A percentile compares a stretch with the other conserved stretches of the same genome.
These are phyloP conservation scores for Veloboletus limbatus DNA, from an alignment of 1,284 basidiomycete genomes.

Conservation along the genomic window DNA sequence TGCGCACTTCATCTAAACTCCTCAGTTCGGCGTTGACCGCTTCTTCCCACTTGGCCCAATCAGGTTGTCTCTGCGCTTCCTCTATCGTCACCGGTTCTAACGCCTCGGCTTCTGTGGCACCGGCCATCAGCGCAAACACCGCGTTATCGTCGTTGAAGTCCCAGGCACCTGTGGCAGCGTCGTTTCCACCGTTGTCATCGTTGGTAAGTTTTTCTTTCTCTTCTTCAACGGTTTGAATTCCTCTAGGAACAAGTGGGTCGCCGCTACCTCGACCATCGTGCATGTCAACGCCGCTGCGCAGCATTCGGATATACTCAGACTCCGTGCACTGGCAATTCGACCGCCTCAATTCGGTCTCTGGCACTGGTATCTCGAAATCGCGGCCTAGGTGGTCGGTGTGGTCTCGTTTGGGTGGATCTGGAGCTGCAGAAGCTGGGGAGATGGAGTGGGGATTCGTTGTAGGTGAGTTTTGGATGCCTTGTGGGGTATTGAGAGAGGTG, in stretches of 20 bases:
- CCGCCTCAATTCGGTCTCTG: not conserved
- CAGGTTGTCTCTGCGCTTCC: not conserved
- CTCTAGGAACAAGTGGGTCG: no score
- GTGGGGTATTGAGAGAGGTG: no score
- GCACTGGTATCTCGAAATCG: no score
- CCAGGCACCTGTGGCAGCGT: not conserved
- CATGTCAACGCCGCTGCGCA: not conserved
- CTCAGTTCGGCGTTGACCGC: not conserved
- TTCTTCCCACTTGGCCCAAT: conserved; percentile 1
- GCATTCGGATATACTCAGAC: not conserved
- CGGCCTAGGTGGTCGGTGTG: no score
- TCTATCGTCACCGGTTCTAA: not conserved
- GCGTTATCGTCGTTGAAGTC: not conserved
- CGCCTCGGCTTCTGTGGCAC: not conserved
- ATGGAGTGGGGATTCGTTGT: no score
- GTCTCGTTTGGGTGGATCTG: no score
- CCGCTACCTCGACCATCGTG: no score
- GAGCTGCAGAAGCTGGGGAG: no score
- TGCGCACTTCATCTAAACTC: conserved; percentile 1
- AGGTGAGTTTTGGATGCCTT: no score
- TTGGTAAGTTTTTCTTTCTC: no score
- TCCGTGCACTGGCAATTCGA: not conserved
- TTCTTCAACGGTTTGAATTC: no score
- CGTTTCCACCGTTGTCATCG: not conserved
- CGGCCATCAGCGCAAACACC: not conserved